A percentile compares a stretch with the other conserved stretches of the same genome.
These are phyloP conservation scores for Cordyceps pruinosa DNA, from an alignment of 2,329 filamentous ascomycete genomes.

Conservation along the genomic window DNA sequence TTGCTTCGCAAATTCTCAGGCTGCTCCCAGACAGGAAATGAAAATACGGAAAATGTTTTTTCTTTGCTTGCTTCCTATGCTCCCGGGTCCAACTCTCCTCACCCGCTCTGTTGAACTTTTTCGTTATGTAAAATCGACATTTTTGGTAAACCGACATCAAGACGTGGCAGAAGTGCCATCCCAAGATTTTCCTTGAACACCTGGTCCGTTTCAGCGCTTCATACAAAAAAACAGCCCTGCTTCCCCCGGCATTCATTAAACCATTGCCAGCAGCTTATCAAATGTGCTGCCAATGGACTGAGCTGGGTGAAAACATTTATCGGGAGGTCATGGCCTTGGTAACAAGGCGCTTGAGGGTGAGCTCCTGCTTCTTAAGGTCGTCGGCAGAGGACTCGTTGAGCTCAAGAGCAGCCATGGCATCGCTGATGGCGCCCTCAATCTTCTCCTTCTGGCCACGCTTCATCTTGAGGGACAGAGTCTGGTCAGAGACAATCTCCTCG, in stretches of 20 bases:
- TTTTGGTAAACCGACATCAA: slow-evolving; percentile 9
- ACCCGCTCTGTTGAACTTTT: slow-evolving; percentile 10
- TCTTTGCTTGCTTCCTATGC: slow-evolving; percentile 21
- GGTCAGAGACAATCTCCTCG: slow-evolving; percentile 98
- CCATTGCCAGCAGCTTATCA: not conserved
- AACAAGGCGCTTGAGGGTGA: slow-evolving; percentile 93
- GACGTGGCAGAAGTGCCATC: slow-evolving; percentile 6
- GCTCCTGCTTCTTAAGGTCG: slow-evolving; percentile 99
- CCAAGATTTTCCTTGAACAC: slow-evolving; percentile 13
- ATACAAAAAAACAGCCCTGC: slow-evolving; percentile 12
- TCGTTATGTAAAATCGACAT: slow-evolving; percentile 13
- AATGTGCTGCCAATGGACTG: not conserved
- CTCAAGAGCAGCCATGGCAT: slow-evolving; percentile 97
- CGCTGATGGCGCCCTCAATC: slow-evolving; percentile 94
- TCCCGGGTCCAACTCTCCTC: not conserved
- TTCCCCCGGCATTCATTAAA: slow-evolving; percentile 4
- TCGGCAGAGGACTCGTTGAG: slow-evolving; percentile 85
- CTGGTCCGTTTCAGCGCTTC: slow-evolving; percentile 13
- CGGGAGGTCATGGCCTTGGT: slow-evolving; percentile 97
- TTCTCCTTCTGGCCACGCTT: slow-evolving; percentile 99
- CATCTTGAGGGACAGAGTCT: slow-evolving; percentile 89
- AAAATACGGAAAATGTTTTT: slow-evolving; percentile 30
- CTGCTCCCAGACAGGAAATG: slow-evolving; percentile 19
- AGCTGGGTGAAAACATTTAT: slow-evolving; percentile 43
- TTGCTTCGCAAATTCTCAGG: slow-evolving; percentile 16